Evolutionary conservation across 2,329 filamentous ascomycete genomes (phyloP).

Genomic region (Calonectria pteridis): DNA sequence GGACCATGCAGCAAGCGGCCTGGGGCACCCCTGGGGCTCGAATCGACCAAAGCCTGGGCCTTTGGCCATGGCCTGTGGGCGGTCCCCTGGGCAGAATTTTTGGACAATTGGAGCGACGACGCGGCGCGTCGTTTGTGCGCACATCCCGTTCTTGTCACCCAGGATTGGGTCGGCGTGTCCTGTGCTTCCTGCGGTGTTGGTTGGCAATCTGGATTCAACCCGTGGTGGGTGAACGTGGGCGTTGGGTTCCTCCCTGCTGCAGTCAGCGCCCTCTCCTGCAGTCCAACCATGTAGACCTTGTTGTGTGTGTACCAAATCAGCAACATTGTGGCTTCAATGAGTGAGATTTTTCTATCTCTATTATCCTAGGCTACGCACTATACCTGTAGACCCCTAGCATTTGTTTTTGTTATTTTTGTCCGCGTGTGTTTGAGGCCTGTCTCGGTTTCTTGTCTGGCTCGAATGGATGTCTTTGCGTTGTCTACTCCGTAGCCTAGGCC

Average conservation of each 20-base stretch:
- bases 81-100: background rate
- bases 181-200: background rate
- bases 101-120: background rate
- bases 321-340: background rate
- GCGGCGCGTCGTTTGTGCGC: background rate
- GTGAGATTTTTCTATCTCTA: background rate
- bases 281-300: background rate
- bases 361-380: background rate
- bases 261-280: constrained; percentile 15
- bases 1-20: background rate
- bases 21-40: background rate
- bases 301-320: background rate
- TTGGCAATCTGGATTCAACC: background rate
- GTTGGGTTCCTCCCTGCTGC: constrained; percentile 12
- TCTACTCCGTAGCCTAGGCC: background rate
- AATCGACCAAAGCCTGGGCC: background rate
- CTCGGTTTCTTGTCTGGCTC: constrained; percentile 5
- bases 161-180: background rate
- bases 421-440: constrained; percentile 2
- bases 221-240: constrained; percentile 1
- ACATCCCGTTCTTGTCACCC: background rate
- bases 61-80: background rate
- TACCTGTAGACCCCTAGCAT: background rate
- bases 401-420: background rate
- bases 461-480: constrained; percentile 8